These are phyloP conservation scores for Penicillium sumatraense DNA, from an alignment of 2,329 filamentous ascomycete genomes.

Conservation along the genomic window DNA sequence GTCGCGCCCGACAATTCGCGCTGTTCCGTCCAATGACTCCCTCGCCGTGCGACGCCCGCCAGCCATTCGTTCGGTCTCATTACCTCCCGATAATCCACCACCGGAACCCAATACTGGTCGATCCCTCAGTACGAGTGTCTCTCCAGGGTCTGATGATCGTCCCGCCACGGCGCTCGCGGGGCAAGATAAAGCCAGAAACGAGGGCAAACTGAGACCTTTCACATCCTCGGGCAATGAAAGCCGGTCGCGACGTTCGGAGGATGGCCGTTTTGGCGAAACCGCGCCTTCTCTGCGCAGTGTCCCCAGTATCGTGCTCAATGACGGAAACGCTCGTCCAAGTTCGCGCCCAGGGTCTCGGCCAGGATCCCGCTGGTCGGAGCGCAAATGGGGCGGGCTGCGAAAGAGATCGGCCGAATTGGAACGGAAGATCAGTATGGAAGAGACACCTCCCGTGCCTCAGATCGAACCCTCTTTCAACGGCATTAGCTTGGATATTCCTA, in stretches of 20 bases:
- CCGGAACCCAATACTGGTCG: constrained; percentile 29
- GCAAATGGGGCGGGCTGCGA: constrained; percentile 46
- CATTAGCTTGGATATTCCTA: constrained; percentile 61
- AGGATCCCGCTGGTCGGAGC: constrained; percentile 50
- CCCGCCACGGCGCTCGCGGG: constrained; percentile 19
- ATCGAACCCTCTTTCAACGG: constrained; percentile 49
- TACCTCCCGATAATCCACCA: constrained; percentile 29
- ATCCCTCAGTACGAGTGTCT: constrained; percentile 30
- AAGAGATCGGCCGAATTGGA: constrained; percentile 41
- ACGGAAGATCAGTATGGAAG: constrained; percentile 30
- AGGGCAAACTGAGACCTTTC: constrained; percentile 18
- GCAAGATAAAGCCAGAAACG: constrained; percentile 14
- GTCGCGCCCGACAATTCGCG: constrained; percentile 28
- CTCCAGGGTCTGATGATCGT: constrained; percentile 17
- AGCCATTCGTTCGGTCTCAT: constrained; percentile 34
- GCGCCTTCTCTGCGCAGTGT: constrained; percentile 40
- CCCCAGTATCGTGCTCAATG: constrained; percentile 47
- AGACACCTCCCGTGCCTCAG: constrained; percentile 39
- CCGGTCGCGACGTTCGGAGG: constrained; percentile 24
- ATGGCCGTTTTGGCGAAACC: constrained; percentile 29
- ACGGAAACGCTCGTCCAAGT: constrained; percentile 32
- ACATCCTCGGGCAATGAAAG: constrained; percentile 16
- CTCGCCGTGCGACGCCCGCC: constrained; percentile 26
- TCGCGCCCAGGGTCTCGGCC: constrained; percentile 40
- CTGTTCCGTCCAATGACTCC: constrained; percentile 34